Evolutionary conservation across 140 eudicot species (phyloP), one percentile per base, ranked within the genome.

Genomic region (Flaveria floridana): DNA sequence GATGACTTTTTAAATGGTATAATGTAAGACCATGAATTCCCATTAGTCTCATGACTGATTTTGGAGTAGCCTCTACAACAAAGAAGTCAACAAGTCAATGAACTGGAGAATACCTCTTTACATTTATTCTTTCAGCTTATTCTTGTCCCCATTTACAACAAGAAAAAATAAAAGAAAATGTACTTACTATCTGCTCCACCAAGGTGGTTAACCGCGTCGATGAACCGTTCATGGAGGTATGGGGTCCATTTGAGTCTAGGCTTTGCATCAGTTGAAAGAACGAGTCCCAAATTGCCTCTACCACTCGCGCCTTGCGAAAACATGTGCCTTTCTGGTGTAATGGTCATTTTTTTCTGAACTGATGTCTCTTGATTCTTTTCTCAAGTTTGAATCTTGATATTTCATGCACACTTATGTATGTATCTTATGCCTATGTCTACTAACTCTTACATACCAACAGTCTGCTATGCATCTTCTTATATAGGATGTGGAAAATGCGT

Each of bases 171-270:
- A 3, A 16, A 78, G 12, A 65, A 59, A 26, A 2, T 65, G 5
- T 23, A 74, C 94, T 82, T 84, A 94, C 99, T 94, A 77, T 94
- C 92, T 68, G 99, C 96, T 72, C 97, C 99, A 47, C 99, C 99
- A 18, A 94, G 90, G 52, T 94, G 97, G 79, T 90, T 90, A 41
- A 94, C 96, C 2, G 99, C 99, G 56, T 94, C 92, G 30, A 85
- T 81, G 84, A 94, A 93, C 39, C 99, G 82, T 72, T 88, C 86
- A 64, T 94, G 99, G 64, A 90, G 96, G 72, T 90, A 92, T 25
- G 87, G 91, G 7, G 99, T 90, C 99, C 99, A 94, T 84, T 90
- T 94, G 53, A 94, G 82, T 84, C 99, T 85, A 19, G 99, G 99
- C 81, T 94, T 94, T 23, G 99, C 96, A 82, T 94, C 99, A 4